A percentile compares a stretch with the other conserved stretches of the same genome.
phyloP scores from a whole-genome alignment of 192 early-diverging fungal species.

The Coemansia aciculifera region DNA sequence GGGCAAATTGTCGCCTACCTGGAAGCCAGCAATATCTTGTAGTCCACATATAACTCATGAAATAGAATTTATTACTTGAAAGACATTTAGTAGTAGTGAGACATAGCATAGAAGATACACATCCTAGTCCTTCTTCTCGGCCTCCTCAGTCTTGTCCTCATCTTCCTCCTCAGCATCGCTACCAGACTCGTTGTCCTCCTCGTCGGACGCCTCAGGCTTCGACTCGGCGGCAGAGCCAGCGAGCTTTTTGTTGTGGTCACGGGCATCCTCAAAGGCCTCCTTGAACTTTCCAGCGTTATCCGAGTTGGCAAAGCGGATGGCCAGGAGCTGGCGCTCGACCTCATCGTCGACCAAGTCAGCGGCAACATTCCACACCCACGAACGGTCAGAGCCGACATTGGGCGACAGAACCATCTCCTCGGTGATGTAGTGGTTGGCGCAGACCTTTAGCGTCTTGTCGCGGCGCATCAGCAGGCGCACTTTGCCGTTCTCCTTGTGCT shows the following conservation, averaged over 20 bases:
- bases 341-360: constrained; percentile 92
- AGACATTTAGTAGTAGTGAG: background rate
- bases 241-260: constrained; percentile 52
- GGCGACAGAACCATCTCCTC: constrained; percentile 85
- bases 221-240: constrained; percentile 15
- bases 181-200: constrained; percentile 39
- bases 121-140: constrained; percentile 21
- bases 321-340: constrained; percentile 79
- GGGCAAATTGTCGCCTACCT: constrained; percentile 41
- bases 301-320: constrained; percentile 94
- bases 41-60: background rate
- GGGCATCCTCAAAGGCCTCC: constrained; percentile 76
- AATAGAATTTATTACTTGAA: background rate
- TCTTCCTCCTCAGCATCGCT: constrained; percentile 31
- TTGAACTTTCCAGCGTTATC: constrained; percentile 96
- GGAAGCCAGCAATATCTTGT: constrained; percentile 28
- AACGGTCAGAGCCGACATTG: constrained; percentile 97
- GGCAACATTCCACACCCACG: constrained; percentile 95
- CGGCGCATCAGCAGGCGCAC: constrained; percentile 98
- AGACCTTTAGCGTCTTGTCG: constrained; percentile 98
- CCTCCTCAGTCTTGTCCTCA: constrained; percentile 9
- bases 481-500: constrained; percentile 87
- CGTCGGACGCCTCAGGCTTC: constrained; percentile 32
- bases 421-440: constrained; percentile 96
- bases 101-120: background rate